Conservation (phyloP, 108 stramenopile genomes). For the Licmophora abbreviata region DNA sequence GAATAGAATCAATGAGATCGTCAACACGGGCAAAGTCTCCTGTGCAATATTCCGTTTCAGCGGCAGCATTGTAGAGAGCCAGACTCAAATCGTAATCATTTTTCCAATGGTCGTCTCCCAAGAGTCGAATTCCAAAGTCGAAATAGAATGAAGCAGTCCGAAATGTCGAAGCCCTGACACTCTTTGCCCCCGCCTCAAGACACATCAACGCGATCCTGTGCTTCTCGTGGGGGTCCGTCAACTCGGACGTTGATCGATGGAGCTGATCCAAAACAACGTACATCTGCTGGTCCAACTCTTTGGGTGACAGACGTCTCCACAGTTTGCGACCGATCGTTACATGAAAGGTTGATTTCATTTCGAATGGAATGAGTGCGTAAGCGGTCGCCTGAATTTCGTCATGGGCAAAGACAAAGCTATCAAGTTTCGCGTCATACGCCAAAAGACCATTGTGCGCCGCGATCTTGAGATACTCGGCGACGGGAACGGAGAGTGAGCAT, state of each 20-base stretch:
- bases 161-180: not conserved
- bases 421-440: not conserved
- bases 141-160: not conserved
- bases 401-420: slow-evolving; percentile 16
- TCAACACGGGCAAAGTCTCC: slow-evolving; percentile 17
- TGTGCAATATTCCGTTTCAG: slow-evolving; percentile 29
- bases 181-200: not conserved
- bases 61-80: slow-evolving; percentile 28
- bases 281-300: not conserved
- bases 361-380: slow-evolving; percentile 17
- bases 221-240: not conserved
- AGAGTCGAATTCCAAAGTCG: not conserved
- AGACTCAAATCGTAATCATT: slow-evolving; percentile 35
- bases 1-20: slow-evolving; percentile 12
- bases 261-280: slow-evolving; percentile 1
- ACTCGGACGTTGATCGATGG: not conserved
- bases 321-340: slow-evolving; percentile 32
- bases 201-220: not conserved
- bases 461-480: slow-evolving; percentile 12
- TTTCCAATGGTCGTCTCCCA: slow-evolving; percentile 2
- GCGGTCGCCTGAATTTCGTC: slow-evolving; percentile 28
- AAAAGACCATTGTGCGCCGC: not conserved
- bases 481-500: slow-evolving; percentile 4
- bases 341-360: slow-evolving; percentile 20
- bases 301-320: slow-evolving; percentile 11